Percentiles rank a stretch among this genome's conserved stretches.
phyloP scores from a whole-genome alignment of 257 asterid genomes.

The Solanum medicagineum region DNA sequence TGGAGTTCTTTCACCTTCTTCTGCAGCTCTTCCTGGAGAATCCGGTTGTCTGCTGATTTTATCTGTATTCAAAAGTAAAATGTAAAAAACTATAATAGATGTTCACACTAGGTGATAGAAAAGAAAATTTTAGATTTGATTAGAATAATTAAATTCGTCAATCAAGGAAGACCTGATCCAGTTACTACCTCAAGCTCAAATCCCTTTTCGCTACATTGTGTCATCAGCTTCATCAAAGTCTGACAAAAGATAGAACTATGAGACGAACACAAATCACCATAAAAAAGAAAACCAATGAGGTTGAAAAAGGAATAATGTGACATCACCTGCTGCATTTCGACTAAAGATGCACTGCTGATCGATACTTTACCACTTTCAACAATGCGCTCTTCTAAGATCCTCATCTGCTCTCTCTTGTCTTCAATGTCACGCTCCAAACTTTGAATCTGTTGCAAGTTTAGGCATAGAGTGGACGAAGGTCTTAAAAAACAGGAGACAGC shows the following conservation, averaged over 20 bases:
- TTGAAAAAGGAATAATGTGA: neutral
- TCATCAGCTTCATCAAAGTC: conserved; percentile 66
- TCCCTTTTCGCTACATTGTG: conserved; percentile 76
- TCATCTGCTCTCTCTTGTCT: conserved; percentile 78
- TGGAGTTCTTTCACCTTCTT: conserved; percentile 41
- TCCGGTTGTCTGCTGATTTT: conserved; percentile 82
- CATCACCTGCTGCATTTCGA: conserved; percentile 91
- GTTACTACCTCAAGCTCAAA: conserved; percentile 87
- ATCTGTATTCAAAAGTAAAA: conserved; percentile 48
- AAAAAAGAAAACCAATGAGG: neutral
- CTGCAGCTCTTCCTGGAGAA: conserved; percentile 90
- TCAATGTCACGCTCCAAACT: conserved; percentile 78
- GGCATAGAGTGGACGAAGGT: neutral
- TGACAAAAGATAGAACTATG: conserved; percentile 12
- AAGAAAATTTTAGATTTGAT: neutral
- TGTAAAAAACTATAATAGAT: conserved; percentile 12
- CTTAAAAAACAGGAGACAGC: neutral
- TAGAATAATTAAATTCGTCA: neutral
- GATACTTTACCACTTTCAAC: conserved; percentile 84
- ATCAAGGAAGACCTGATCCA: neutral
- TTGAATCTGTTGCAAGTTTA: conserved; percentile 40
- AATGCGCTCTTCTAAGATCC: conserved; percentile 67
- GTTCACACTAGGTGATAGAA: neutral
- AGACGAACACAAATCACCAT: neutral
- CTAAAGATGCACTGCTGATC: conserved; percentile 61